These are phyloP conservation scores for Candida jianshihensis DNA, from an alignment of 805 yeast species.

Conservation along the genomic window DNA sequence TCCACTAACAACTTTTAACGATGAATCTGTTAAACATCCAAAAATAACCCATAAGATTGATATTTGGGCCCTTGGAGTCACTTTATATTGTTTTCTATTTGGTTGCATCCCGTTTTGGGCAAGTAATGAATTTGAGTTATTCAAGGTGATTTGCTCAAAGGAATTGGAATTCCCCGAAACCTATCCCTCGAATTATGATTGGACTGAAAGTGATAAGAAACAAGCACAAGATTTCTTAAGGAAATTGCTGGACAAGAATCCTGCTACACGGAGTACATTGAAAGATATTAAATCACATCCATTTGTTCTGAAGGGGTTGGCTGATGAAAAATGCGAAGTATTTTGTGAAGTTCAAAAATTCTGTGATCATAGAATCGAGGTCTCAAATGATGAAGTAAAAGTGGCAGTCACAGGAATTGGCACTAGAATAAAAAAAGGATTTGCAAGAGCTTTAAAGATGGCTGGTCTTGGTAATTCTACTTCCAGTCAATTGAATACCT, in stretches of 20 bases:
- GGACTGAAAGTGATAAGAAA: conserved; percentile 34
- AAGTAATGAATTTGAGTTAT: conserved; percentile 77
- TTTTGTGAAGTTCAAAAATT: conserved; percentile 21
- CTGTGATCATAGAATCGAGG: conserved; percentile 36
- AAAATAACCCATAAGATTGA: conserved; percentile 79
- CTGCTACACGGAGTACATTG: conserved; percentile 60
- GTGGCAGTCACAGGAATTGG: conserved; percentile 83
- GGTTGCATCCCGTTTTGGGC: conserved; percentile 89
- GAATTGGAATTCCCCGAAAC: conserved; percentile 50
- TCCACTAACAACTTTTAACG: conserved; percentile 27
- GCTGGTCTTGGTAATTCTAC: conserved; percentile 10
- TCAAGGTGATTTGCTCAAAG: conserved; percentile 69
- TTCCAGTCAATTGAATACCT: background rate
- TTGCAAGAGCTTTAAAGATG: conserved; percentile 22
- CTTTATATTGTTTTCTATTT: conserved; percentile 78
- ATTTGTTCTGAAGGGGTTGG: conserved; percentile 45
- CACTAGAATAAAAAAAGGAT: conserved; percentile 38
- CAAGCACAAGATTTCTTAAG: conserved; percentile 48
- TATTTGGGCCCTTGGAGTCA: conserved; percentile 96
- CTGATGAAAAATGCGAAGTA: conserved; percentile 17
- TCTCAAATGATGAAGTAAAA: conserved; percentile 61
- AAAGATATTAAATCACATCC: conserved; percentile 71
- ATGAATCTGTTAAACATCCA: conserved; percentile 25
- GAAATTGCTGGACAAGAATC: conserved; percentile 63
- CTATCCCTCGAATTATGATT: conserved; percentile 35